Evolutionary conservation across 2,329 filamentous ascomycete species (phyloP), one percentile per base, ranked within the genome.

Genomic region (Alternaria triticina): DNA sequence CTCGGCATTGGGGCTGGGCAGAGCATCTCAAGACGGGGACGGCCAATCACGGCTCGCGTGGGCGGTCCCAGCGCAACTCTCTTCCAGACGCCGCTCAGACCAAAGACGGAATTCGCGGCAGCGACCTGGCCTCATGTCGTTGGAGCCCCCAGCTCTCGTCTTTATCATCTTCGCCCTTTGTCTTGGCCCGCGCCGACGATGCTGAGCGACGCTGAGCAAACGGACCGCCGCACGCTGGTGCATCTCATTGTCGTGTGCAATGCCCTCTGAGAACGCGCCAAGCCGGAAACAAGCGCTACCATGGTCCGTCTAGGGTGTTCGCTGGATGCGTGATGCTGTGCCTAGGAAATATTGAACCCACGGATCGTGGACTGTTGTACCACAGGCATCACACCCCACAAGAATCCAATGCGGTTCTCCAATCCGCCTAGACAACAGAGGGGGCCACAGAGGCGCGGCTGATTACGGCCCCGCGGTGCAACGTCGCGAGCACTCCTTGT

Each of bases 21-120:
- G 44, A 23, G 33, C 60, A 49, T 50, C 28, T 58, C 58, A 62
- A 59, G 56, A 65, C 59, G 54, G 61, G 43, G 57, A 49, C 61
- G 61, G 58, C 74, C 71, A 74, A 75, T 75, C 70, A 73, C 60
- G 56, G 55, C 36, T 13, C 11, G 51, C 54, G 50, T 30, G 54
- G 25, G 36, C 52, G 57, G 58, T 22, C 43, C 54, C 54, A 62
- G 54, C 47, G 47, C 59, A 47, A 22, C 59, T 54, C 55, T 55
- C 51, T 43, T 51, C 56, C 62, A 52, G 57, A 58, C 54, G 40
- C 59, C 69, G 70, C 67, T 71, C 59, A 70, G 62, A 62, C 65
- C 58, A 60, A 69, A 73, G 74, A 74, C 72, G 72, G 74, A 64
- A 66, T 69, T 44, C 66, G 61, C 73, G 74, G 74, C 74, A 73